A percentile compares a stretch with the other conserved stretches of the same genome.
These are phyloP conservation scores for Trichoderma guizhouense DNA, from an alignment of 2,329 filamentous ascomycete genomes.

Conservation along the genomic window DNA sequence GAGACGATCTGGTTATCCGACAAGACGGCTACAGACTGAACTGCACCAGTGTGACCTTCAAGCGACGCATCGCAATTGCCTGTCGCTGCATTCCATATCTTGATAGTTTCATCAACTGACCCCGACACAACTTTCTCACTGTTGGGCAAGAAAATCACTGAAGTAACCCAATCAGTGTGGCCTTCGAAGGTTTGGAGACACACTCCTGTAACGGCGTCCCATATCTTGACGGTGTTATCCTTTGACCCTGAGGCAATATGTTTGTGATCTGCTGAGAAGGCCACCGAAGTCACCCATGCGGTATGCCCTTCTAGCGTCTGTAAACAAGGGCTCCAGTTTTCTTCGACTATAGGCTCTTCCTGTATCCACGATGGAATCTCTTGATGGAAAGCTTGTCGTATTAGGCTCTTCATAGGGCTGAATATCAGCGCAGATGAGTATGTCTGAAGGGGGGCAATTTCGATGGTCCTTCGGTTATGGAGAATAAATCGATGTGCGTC, in stretches of 20 bases:
- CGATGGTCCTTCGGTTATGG: constrained; percentile 25
- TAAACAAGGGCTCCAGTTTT: constrained; percentile 5
- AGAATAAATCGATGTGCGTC: constrained; percentile 32
- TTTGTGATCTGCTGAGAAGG: neutral
- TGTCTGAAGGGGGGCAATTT: constrained; percentile 30
- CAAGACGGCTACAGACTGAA: neutral
- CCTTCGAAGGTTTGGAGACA: constrained; percentile 13
- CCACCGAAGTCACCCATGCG: neutral
- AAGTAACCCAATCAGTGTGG: neutral
- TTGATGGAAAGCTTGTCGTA: constrained; percentile 15
- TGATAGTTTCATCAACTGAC: neutral
- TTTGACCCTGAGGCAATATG: neutral
- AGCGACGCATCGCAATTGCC: neutral
- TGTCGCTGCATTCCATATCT: constrained; percentile 13
- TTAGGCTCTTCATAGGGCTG: constrained; percentile 27
- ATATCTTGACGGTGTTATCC: neutral
- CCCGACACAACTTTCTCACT: neutral
- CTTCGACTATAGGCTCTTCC: neutral
- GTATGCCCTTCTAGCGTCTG: constrained; percentile 13
- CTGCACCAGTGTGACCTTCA: neutral
- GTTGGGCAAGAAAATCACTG: neutral
- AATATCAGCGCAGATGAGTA: constrained; percentile 35
- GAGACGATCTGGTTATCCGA: neutral
- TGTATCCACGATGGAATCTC: constrained; percentile 14
- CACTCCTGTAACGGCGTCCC: neutral